Evolutionary conservation across 2,329 filamentous ascomycete genomes (phyloP).

Genomic region (Aspergillus calidoustus): DNA sequence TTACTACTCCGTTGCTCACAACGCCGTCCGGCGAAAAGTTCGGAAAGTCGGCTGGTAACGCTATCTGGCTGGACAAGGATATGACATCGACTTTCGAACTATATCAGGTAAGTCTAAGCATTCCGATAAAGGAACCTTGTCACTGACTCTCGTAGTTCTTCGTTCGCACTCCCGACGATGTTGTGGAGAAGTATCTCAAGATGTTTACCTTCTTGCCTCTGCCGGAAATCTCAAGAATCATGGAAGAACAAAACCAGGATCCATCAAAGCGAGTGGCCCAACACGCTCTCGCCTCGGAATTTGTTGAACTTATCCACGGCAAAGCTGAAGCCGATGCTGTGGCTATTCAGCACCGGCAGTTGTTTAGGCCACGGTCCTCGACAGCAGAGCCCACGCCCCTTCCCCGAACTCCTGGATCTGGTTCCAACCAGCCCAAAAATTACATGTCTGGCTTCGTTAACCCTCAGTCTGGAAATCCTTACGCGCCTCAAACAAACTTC

Average conservation of each 20-base stretch:
- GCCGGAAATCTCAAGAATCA: slow-evolving; percentile 66
- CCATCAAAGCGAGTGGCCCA: slow-evolving; percentile 78
- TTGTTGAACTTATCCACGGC: slow-evolving; percentile 80
- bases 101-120: slow-evolving; percentile 63
- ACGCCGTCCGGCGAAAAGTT: slow-evolving; percentile 87
- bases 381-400: slow-evolving; percentile 41
- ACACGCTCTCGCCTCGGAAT: slow-evolving; percentile 79
- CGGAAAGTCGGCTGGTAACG: slow-evolving; percentile 92
- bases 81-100: slow-evolving; percentile 84
- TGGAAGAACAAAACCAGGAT: slow-evolving; percentile 69
- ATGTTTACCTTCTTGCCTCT: slow-evolving; percentile 88
- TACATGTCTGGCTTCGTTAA: slow-evolving; percentile 33
- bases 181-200: slow-evolving; percentile 81
- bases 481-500: slow-evolving; percentile 45
- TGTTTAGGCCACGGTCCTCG: slow-evolving; percentile 46
- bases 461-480: slow-evolving; percentile 42
- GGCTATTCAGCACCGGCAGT: slow-evolving; percentile 58
- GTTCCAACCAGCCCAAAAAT: slow-evolving; percentile 26
- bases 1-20: slow-evolving; percentile 89
- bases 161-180: slow-evolving; percentile 76
- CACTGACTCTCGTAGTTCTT: slow-evolving; percentile 71
- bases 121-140: background rate
- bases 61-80: slow-evolving; percentile 84
- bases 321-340: slow-evolving; percentile 65
- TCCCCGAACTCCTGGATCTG: slow-evolving; percentile 24